Percentiles rank a stretch among this genome's conserved stretches.
These are phyloP conservation scores for Colletotrichum agaves DNA, from an alignment of 2,329 filamentous ascomycete genomes.

Conservation along the genomic window DNA sequence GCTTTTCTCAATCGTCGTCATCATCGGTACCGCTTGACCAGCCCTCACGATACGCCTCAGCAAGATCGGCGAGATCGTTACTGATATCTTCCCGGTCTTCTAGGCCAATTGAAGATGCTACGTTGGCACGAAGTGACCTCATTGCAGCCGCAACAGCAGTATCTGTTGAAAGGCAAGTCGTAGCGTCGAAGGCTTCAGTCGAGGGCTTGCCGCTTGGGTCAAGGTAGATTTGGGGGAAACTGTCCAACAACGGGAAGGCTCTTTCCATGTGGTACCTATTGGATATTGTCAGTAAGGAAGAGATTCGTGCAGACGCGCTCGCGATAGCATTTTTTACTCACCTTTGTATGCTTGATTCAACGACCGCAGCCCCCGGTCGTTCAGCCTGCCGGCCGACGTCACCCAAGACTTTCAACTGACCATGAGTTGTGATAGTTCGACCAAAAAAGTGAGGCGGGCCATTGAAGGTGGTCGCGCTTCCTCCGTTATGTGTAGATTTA, in stretches of 20 bases:
- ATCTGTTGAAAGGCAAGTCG: constrained; percentile 76
- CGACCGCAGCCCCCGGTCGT: constrained; percentile 7
- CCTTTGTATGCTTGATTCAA: constrained; percentile 30
- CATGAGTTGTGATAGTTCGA: constrained; percentile 51
- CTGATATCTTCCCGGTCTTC: constrained; percentile 88
- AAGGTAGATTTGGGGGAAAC: constrained; percentile 81
- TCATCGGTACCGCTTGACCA: constrained; percentile 83
- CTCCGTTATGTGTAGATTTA: constrained; percentile 32
- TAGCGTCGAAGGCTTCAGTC: constrained; percentile 57
- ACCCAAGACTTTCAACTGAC: constrained; percentile 14
- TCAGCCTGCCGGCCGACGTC: constrained; percentile 34
- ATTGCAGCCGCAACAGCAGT: constrained; percentile 77
- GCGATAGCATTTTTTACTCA: not conserved
- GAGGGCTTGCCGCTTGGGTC: constrained; percentile 50
- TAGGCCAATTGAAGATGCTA: constrained; percentile 70
- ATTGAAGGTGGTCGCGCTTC: not conserved
- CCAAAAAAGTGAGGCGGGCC: constrained; percentile 52
- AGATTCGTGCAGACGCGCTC: no score
- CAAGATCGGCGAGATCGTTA: constrained; percentile 83
- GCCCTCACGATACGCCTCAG: constrained; percentile 88
- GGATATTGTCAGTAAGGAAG: not conserved
- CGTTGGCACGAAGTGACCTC: constrained; percentile 71
- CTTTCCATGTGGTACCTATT: constrained; percentile 65
- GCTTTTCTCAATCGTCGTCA: constrained; percentile 64
- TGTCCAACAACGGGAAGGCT: constrained; percentile 82